Base-by-base conservation (phyloP, 805 yeast genomes). In the Barnettozyma sp. region DNA sequence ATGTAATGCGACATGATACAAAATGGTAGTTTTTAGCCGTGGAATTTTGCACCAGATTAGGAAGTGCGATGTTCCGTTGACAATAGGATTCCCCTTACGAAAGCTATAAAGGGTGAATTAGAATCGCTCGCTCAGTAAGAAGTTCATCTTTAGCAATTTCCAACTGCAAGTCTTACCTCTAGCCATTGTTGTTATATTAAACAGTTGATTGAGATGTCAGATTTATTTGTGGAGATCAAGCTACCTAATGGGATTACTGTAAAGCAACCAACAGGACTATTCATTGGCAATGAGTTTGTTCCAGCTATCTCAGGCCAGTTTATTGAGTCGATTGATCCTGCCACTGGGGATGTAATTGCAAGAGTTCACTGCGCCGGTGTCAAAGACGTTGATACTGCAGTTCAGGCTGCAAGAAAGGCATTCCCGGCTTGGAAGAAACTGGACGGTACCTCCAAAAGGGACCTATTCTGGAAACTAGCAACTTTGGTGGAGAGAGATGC, bases 181-280 rank as follows among this genome's bases (percentile, higher is more conserved):
- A n/a, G 16, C 13, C 7, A 25, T 14, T 14, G 16, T 14, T 18
- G 10, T 25, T 11, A 25, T 5, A 23, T 8, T n/a, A n/a, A n/a
- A n/a, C n/a, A n/a, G n/a, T n/a, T n/a, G n/a, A n/a, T n/a, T n/a
- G n/a, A n/a, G n/a, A 44, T 42, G 42, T 44, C 52, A 7, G 50
- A 46, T 27, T 35, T 48, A 30, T 43, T 38, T 19, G 35, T 42
- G 20, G 65, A 63, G 16, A 58, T 77, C 42, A 62, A 58, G 11
- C 63, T 81, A 43, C 92, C 94, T 44, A 76, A 78, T 47, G 94
- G 94, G 29, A 62, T 59, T 29, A 56, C 62, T 20, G 79, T 78
- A 60, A 69, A 68, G 30, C 90, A 82, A 68, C 87, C 92, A 43
- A 68, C 79, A 24, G 88, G 87, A 38, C 63, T 80, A 43, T 82